A percentile compares a stretch with the other conserved stretches of the same genome.
Conservation (phyloP, 176 grass and related monocot species). For the Saccharum spontaneum region DNA sequence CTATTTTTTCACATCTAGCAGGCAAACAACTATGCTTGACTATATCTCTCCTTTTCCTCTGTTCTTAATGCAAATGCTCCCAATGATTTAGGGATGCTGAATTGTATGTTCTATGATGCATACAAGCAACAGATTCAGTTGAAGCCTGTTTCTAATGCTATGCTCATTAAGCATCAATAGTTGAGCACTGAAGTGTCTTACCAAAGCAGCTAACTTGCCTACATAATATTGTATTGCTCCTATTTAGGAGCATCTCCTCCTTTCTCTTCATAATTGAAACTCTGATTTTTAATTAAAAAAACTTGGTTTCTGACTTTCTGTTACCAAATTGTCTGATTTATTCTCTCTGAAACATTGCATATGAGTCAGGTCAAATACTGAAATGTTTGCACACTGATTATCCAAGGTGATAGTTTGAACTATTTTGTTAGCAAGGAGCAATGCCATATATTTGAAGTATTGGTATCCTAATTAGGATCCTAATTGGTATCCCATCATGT, state of each 20-base stretch:
- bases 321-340: slow-evolving; percentile 1
- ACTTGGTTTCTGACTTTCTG: not conserved
- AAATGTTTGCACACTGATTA: not conserved
- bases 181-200: not conserved
- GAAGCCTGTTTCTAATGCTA: not conserved
- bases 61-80: not conserved
- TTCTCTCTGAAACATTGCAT: not conserved
- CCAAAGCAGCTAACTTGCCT: not conserved
- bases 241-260: not conserved
- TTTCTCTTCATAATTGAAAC: not conserved
- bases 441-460: not conserved
- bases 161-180: not conserved
- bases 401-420: not conserved
- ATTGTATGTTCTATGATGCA: not conserved
- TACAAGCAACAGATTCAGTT: not conserved
- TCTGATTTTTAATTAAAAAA: not conserved
- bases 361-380: not conserved
- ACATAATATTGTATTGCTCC: not conserved
- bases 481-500: not conserved
- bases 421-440: not conserved
- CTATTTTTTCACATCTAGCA: not conserved
- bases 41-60: not conserved
- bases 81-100: not conserved
- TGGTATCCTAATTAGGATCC: not conserved
- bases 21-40: not conserved